phyloP scores from a whole-genome alignment of 768 basidiomycete genomes.

The Tylopilus rubrobrunneus region DNA sequence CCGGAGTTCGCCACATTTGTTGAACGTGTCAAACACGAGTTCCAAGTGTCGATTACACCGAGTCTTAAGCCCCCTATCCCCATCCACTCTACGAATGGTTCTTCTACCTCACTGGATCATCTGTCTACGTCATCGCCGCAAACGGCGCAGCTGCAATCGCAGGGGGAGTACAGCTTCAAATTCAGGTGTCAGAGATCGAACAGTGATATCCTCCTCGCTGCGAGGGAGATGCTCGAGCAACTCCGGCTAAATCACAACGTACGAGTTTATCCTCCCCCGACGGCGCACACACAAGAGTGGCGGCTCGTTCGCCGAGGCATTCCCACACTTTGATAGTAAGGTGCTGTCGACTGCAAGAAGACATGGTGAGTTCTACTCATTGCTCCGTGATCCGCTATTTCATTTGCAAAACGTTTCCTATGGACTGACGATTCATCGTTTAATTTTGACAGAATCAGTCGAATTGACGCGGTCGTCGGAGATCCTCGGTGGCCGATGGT shows the following conservation, averaged over 20 bases:
- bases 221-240: slow-evolving; percentile 90
- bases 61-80: slow-evolving; percentile 55
- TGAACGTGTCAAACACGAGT: slow-evolving; percentile 89
- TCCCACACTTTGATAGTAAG: slow-evolving; percentile 96
- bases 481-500: slow-evolving; percentile 65
- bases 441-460: slow-evolving; percentile 56
- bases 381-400: background rate
- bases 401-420: background rate
- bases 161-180: slow-evolving; percentile 83
- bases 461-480: slow-evolving; percentile 62
- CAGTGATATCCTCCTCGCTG: slow-evolving; percentile 86
- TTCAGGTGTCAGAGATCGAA: slow-evolving; percentile 95
- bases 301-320: slow-evolving; percentile 92
- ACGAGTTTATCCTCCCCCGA: slow-evolving; percentile 74
- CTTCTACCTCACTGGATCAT: slow-evolving; percentile 47
- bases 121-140: slow-evolving; percentile 26
- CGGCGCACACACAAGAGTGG: slow-evolving; percentile 81
- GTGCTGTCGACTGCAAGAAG: slow-evolving; percentile 76
- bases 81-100: slow-evolving; percentile 42
- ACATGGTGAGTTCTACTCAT: slow-evolving; percentile 43
- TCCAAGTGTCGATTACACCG: slow-evolving; percentile 86
- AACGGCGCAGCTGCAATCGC: slow-evolving; percentile 15
- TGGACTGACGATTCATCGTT: slow-evolving; percentile 7
- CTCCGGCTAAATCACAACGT: slow-evolving; percentile 83
- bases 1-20: slow-evolving; percentile 84